A percentile compares a stretch with the other conserved stretches of the same genome.
phyloP scores from a whole-genome alignment of 1,139 yeast species.

The Candida tetrigidarum region DNA sequence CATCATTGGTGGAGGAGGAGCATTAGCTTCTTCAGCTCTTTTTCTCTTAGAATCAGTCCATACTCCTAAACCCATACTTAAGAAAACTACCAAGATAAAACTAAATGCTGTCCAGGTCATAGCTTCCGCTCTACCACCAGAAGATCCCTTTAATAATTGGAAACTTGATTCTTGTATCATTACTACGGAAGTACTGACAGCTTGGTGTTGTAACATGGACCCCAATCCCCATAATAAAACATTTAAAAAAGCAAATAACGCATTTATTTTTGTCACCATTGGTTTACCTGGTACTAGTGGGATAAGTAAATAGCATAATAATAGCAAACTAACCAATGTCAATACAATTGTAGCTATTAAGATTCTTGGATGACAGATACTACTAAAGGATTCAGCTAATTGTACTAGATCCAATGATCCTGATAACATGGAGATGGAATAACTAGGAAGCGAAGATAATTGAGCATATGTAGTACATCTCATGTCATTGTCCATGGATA shows the following conservation, averaged over 20 bases:
- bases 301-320: slow-evolving; percentile 45
- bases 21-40: not conserved
- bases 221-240: slow-evolving; percentile 69
- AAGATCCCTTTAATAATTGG: slow-evolving; percentile 45
- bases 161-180: slow-evolving; percentile 57
- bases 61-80: slow-evolving; percentile 22
- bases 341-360: slow-evolving; percentile 54
- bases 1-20: not conserved
- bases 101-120: slow-evolving; percentile 68
- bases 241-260: slow-evolving; percentile 39
- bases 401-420: slow-evolving; percentile 41
- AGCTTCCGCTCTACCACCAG: slow-evolving; percentile 59
- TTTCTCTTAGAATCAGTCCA: slow-evolving; percentile 12
- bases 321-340: slow-evolving; percentile 42
- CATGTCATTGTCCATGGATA: slow-evolving; percentile 27
- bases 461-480: slow-evolving; percentile 39
- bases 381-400: slow-evolving; percentile 45
- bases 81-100: slow-evolving; percentile 34
- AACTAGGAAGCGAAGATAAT: slow-evolving; percentile 22
- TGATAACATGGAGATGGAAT: slow-evolving; percentile 12
- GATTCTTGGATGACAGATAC: slow-evolving; percentile 57
- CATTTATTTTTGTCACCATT: slow-evolving; percentile 31
- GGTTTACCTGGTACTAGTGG: slow-evolving; percentile 54
- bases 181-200: slow-evolving; percentile 47
- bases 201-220: slow-evolving; percentile 69